Evolutionary conservation across 2,329 filamentous ascomycete species (phyloP), one percentile per base, ranked within the genome.

Genomic region (Diaporthe humulicola): DNA sequence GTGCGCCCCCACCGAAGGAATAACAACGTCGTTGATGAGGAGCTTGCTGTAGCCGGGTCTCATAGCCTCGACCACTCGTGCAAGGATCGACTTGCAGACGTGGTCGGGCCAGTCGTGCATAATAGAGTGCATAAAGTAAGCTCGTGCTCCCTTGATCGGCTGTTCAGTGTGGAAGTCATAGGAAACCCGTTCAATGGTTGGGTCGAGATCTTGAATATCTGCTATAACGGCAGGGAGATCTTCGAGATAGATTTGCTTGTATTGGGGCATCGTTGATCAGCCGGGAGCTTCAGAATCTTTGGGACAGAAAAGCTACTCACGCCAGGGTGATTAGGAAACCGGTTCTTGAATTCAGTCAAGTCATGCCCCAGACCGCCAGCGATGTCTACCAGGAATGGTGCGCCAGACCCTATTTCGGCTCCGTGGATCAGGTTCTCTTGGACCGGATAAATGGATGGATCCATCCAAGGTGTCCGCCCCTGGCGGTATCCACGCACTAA

Each of bases 281-380:
- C 7, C 40, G 52, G 10, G n/a, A 17, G 15, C 25, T 79, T 70
- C 8, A 79, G 76, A 7, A 52, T 25, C 1, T 70, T 73, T 30
- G 76, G 73, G 38, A 79, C 78, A 48, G 79, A 75, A 10, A 79
- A 74, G 22, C 78, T 73, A 14, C 80, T 74, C 61, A 75, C 76
- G 10, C 79, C 79, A 9, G 75, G 73, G 8, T 75, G 70, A 36
- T 73, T 60, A 6, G 78, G 77, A 50, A 75, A 77, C 40, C 74
- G 56, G 10, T 73, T 42, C 30, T 77, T 70, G 36, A 84, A 84
- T 42, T 81, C 81, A 19, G 78, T 78, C 6, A 85, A 73, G 61
- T 85, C 82, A 60, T 85, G 82, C 0, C 84, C 84, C 4, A 82
- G 71, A 4, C 79, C 79, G 8, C 84, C 83, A 40, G 80, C 84